Conservation (phyloP, 805 yeast species). For the Kazachstania africana region DNA sequence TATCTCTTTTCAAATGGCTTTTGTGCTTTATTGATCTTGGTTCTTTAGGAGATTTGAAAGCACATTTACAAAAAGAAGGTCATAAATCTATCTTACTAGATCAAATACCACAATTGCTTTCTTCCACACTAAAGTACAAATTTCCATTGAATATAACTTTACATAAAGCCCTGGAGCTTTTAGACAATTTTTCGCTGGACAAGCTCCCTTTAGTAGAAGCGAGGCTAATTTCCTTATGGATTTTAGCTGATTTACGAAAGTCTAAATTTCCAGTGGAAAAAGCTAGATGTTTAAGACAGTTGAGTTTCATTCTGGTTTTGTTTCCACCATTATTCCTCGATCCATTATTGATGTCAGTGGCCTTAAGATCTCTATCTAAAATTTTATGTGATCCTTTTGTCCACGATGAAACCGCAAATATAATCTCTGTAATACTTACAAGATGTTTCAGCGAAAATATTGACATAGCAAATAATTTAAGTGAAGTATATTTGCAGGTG, state of each 20-base stretch:
- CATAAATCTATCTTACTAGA: constrained; percentile 1
- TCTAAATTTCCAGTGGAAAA: neutral
- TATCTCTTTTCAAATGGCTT: constrained; percentile 6
- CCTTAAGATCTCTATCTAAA: neutral
- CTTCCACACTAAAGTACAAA: constrained; percentile 6
- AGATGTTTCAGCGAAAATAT: neutral
- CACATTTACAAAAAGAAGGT: constrained; percentile 2
- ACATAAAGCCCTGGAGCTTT: constrained; percentile 3
- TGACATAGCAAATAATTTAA: neutral
- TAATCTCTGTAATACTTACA: neutral
- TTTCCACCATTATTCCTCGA: too few species aligned
- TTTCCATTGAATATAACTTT: constrained; percentile 10
- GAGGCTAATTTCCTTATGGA: too few species aligned
- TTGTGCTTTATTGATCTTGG: constrained; percentile 13
- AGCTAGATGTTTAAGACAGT: neutral
- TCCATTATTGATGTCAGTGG: neutral
- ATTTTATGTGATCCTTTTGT: neutral
- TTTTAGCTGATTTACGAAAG: neutral
- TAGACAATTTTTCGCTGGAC: constrained; percentile 1
- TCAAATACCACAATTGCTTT: constrained; percentile 3
- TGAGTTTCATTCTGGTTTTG: neutral
- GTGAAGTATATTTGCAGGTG: too few species aligned
- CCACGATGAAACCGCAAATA: neutral
- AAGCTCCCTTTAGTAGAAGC: too few species aligned
- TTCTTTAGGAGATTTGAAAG: constrained; percentile 4